Evolutionary conservation across 2,329 filamentous ascomycete species (phyloP).

Genomic region (Tolypocladium paradoxum): DNA sequence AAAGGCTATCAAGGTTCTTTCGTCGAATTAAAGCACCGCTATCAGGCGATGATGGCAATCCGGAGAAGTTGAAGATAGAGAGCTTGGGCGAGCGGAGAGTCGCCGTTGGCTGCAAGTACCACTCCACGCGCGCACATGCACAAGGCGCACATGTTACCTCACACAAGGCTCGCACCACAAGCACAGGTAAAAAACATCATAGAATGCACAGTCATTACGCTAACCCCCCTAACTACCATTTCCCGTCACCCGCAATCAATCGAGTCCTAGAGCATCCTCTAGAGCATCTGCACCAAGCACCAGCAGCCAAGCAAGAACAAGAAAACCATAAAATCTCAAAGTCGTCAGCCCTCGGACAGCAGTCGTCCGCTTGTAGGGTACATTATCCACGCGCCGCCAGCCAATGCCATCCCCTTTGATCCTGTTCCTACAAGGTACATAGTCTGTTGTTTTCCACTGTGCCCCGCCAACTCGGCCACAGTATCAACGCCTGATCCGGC

Average conservation of each 20-base stretch:
- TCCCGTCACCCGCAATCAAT: neutral
- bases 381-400: neutral
- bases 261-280: neutral
- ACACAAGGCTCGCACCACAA: too few relatives aligned
- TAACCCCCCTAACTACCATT: neutral
- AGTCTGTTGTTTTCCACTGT: neutral
- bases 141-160: too few relatives aligned
- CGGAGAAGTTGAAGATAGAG: too few relatives aligned
- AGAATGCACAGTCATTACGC: neutral
- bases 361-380: neutral
- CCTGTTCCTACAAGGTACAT: neutral
- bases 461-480: neutral
- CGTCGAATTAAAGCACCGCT: too few relatives aligned
- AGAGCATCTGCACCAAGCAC: neutral
- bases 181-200: too few relatives aligned
- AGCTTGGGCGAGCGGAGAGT: too few relatives aligned
- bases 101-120: too few relatives aligned
- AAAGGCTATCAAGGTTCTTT: too few relatives aligned
- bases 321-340: neutral
- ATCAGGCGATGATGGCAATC: too few relatives aligned
- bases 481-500: neutral
- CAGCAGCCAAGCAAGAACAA: neutral
- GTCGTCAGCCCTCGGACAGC: neutral
- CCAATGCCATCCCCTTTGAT: neutral
- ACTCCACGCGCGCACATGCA: too few relatives aligned